phyloP scores from a whole-genome alignment of 108 stramenopile species.

The Pseudonitzschia delicatissima region DNA sequence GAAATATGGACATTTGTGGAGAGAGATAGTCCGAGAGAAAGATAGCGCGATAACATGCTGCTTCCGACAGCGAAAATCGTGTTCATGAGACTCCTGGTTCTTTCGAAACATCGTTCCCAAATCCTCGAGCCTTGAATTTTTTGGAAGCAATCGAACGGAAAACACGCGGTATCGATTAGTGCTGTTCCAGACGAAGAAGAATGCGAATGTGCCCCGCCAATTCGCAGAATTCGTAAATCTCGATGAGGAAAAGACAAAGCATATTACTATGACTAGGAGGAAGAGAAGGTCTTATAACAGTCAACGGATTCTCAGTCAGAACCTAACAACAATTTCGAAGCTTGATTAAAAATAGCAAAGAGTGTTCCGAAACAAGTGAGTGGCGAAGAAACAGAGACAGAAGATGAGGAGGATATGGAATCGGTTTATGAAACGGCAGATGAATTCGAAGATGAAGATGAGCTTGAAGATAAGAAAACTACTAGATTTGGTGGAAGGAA shows the following conservation, averaged over 20 bases:
- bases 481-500: too few species aligned
- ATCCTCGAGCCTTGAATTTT: constrained; percentile 17
- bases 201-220: constrained; percentile 17
- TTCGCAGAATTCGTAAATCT: constrained; percentile 9
- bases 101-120: not conserved
- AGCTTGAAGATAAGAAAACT: too few species aligned
- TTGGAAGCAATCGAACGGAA: constrained; percentile 15
- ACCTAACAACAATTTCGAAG: not conserved
- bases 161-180: not conserved
- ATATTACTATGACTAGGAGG: not conserved
- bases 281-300: too few species aligned
- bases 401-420: not conserved
- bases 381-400: not conserved
- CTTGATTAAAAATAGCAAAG: not conserved
- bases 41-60: not conserved
- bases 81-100: not conserved
- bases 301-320: too few species aligned
- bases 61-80: not conserved
- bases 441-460: not conserved
- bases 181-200: not conserved
- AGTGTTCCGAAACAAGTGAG: not conserved
- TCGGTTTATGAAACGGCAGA: not conserved
- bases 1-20: constrained; percentile 57
- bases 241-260: not conserved
- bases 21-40: constrained; percentile 28